phyloP scores from a whole-genome alignment of 176 grass and related monocot genomes.

The Thalia dealbata region DNA sequence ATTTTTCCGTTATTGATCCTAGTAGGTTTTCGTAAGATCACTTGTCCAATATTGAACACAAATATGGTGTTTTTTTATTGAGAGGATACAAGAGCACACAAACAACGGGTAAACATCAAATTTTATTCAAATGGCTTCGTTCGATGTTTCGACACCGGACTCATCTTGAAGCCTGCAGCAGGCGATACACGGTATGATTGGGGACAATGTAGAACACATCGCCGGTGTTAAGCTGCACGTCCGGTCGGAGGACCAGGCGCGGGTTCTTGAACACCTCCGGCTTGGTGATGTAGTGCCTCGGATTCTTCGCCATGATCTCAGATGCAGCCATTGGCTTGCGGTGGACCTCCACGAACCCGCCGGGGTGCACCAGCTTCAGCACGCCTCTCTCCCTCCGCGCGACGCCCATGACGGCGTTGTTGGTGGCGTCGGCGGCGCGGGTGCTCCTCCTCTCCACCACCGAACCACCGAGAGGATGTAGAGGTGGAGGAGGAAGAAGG shows the following conservation, averaged over 20 bases:
- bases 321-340: constrained; percentile 3
- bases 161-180: not conserved
- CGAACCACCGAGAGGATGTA: not conserved
- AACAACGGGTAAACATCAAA: no score
- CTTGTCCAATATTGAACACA: no score
- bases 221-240: constrained; percentile 13
- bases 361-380: constrained; percentile 16
- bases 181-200: not conserved
- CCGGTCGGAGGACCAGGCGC: constrained; percentile 6
- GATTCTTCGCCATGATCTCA: constrained; percentile 3
- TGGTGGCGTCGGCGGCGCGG: not conserved
- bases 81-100: no score
- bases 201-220: constrained; percentile 14
- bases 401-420: not conserved
- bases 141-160: not conserved
- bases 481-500: not conserved
- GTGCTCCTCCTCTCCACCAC: not conserved
- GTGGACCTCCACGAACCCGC: constrained; percentile 22
- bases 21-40: no score
- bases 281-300: constrained; percentile 7
- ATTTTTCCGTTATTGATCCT: no score
- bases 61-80: no score
- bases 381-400: constrained; percentile 5
- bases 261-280: constrained; percentile 18
- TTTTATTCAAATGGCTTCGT: not conserved